Conservation (phyloP, 371 early-diverging fungal species). For the Mortierella sp. region DNA sequence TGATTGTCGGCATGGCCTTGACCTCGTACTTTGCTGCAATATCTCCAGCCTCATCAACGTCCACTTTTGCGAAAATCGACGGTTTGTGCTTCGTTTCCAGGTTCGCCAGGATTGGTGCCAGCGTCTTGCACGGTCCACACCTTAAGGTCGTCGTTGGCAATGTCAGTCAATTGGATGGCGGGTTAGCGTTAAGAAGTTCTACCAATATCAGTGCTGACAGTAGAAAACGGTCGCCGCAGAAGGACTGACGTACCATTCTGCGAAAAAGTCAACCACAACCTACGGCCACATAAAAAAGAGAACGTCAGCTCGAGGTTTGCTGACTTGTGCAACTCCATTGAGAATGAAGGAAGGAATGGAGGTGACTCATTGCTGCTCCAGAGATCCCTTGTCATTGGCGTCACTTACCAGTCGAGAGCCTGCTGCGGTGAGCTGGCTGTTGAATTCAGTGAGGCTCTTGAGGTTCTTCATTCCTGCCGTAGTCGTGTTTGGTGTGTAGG, state of each 20-base stretch:
- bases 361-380: neutral
- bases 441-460: constrained; percentile 23
- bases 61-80: constrained; percentile 46
- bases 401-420: constrained; percentile 31
- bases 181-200: too few relatives aligned
- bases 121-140: constrained; percentile 58
- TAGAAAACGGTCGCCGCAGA: neutral
- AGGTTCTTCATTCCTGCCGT: constrained; percentile 36
- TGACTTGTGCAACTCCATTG: neutral
- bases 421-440: constrained; percentile 33
- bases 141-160: constrained; percentile 10
- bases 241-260: constrained; percentile 43
- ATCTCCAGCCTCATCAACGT: constrained; percentile 39
- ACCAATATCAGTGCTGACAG: too few relatives aligned
- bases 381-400: neutral
- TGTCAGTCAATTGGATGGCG: too few relatives aligned
- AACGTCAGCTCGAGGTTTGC: neutral
- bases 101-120: constrained; percentile 48
- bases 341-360: neutral
- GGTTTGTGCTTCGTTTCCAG: constrained; percentile 33
- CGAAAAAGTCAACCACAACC: constrained; percentile 59
- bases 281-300: neutral
- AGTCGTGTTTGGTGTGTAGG: neutral
- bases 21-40: constrained; percentile 24
- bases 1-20: constrained; percentile 44